A percentile compares a stretch with the other conserved stretches of the same genome.
Conservation (phyloP, 768 basidiomycete species). For the Leucogyrophana mollusca region DNA sequence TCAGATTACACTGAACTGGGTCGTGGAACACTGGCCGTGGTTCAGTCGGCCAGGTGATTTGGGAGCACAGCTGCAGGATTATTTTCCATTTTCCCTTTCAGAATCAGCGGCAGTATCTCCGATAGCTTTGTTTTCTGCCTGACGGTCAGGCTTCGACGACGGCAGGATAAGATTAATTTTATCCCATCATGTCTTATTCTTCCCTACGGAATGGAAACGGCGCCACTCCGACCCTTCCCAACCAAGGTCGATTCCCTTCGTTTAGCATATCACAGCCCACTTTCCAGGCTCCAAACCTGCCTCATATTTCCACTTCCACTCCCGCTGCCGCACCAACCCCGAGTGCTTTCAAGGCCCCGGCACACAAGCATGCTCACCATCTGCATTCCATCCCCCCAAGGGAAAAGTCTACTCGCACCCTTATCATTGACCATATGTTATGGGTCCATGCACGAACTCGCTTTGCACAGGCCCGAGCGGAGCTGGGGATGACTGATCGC, state of each 20-base stretch:
- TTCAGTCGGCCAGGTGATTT: no score
- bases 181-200: constrained; percentile 28
- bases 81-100: not conserved
- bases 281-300: constrained; percentile 9
- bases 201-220: constrained; percentile 17
- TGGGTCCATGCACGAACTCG: constrained; percentile 83
- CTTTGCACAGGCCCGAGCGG: constrained; percentile 81
- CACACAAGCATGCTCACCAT: constrained; percentile 88
- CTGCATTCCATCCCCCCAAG: constrained; percentile 82
- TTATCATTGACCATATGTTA: constrained; percentile 86
- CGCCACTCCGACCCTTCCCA: constrained; percentile 14
- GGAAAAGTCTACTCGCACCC: constrained; percentile 85
- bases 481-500: constrained; percentile 83
- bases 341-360: constrained; percentile 60
- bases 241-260: constrained; percentile 17
- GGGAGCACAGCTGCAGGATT: not conserved
- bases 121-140: constrained; percentile 9
- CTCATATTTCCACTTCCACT: constrained; percentile 9
- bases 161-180: constrained; percentile 13
- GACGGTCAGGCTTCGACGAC: constrained; percentile 14
- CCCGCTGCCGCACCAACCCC: constrained; percentile 7
- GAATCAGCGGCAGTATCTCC: not conserved
- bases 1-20: no score
- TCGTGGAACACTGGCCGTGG: no score
- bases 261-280: constrained; percentile 13